A percentile compares a stretch with the other conserved stretches of the same genome.
These are phyloP conservation scores for Scleromitrula shiraiana DNA, from an alignment of 2,329 filamentous ascomycete genomes.

Conservation along the genomic window DNA sequence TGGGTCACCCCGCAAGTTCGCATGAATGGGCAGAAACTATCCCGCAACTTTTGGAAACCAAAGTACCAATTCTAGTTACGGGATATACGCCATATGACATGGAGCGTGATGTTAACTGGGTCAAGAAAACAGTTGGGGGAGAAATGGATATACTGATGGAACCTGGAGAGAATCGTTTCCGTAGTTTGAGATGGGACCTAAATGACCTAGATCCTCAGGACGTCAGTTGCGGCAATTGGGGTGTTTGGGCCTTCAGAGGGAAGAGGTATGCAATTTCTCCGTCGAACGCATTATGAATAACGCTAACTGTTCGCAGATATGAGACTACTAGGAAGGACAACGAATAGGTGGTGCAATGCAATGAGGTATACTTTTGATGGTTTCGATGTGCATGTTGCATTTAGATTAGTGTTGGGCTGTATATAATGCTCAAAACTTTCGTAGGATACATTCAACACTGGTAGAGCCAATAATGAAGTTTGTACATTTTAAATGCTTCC, in stretches of 20 bases:
- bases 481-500: too few species aligned
- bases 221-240: conserved; percentile 93
- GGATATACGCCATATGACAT: conserved; percentile 96
- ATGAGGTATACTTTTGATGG: not conserved
- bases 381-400: not conserved
- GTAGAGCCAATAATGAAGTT: not conserved
- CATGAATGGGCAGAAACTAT: conserved; percentile 93
- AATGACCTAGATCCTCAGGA: conserved; percentile 94
- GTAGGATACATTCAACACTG: too few species aligned
- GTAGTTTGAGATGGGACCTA: conserved; percentile 91
- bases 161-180: conserved; percentile 88
- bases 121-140: conserved; percentile 73
- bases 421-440: too few species aligned
- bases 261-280: conserved; percentile 65
- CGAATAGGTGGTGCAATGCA: conserved; percentile 6
- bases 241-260: conserved; percentile 91
- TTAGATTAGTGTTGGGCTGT: too few species aligned
- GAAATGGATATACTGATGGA: conserved; percentile 90
- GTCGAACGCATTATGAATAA: not conserved
- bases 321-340: conserved; percentile 28
- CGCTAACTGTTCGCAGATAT: conserved; percentile 23
- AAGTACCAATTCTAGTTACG: conserved; percentile 87
- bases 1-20: conserved; percentile 86
- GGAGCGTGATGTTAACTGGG: conserved; percentile 85
- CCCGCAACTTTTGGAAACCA: conserved; percentile 85